Base-by-base conservation (phyloP, 306 rosid species). In the Carpinus fangiana region DNA sequence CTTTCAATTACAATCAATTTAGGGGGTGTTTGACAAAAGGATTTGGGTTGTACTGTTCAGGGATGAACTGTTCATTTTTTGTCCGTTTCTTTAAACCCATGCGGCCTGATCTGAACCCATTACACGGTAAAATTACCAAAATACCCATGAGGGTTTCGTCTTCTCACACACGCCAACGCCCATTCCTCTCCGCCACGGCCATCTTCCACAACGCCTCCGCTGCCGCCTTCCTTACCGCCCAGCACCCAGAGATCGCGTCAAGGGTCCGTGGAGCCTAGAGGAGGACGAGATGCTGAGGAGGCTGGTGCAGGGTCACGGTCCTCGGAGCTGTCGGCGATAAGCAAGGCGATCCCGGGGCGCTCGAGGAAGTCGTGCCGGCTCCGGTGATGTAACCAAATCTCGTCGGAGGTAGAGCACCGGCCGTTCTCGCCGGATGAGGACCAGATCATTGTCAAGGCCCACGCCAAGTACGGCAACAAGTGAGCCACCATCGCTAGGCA, bases 401-500 rank as follows among this genome's bases (percentile, higher is more conserved):
- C 89, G 48, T 90, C 93, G n/a, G 86, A 83, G 51, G 87, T 90
- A 34, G 85, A 84, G 77, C 91, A 84, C 50, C 86, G 86, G 3
- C 17, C 90, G 0, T 90, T 90, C 80, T 78, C 90, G 5, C 54
- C 73, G 5, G 85, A 80, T 60, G 93, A 90, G 77, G 93, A 86
- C 34, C 76, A 76, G 43, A 59, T 81, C 62, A 88, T 90, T 23
- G 12, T 73, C 8, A 20, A 70, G 20, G 89, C 91, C 0, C 93
- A 90, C 47, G 38, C 81, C 4, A 76, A 67, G 71, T 77, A 52
- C 76, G 91, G 91, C 6, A 90, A 90, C 82, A 84, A 84, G 77
- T 90, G 90, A 91, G 91, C 93, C 78, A 88, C 87, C 70, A 90
- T 90, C n/a, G 82, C 93, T 4, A 78, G 88, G 70, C 90, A 87